Base-by-base conservation (phyloP, 2,329 filamentous ascomycete genomes). In the Catunica adiposa region DNA sequence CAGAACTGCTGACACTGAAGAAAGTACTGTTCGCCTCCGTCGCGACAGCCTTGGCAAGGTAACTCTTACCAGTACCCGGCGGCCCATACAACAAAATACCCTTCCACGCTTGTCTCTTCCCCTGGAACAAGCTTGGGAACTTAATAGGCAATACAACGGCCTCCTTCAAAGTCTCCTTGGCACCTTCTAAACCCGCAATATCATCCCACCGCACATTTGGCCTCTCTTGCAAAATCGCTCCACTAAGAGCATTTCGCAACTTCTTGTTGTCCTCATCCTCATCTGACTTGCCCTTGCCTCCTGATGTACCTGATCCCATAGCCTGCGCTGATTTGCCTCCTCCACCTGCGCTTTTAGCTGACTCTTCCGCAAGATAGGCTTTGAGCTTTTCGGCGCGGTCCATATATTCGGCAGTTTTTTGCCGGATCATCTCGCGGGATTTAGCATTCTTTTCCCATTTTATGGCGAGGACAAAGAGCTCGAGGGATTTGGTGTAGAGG, bases 391-490 rank as follows among this genome's bases (percentile, higher is more conserved):
- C 92, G 61, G 92, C 92, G 60, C 92, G 87, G 71, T 96, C 90
- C 84, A 98, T 95, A 75, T 98, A 98, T 67, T 96, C 90, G 63
- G 77, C 86, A 20, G 89, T 89, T 74, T 97, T 97, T 63, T 86
- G 82, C 63, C 92, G 84, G 69, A 98, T 96, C 79, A 95, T 94
- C 67, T 94, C 89, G 75, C 97, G 97, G 61, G 88, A 89, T 64
- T 89, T 90, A 61, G 86, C 82, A 72, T 96, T 97, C 79, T 97
- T 98, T 74, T 98, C 92, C 90, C 90, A 98, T 76, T 98, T 98
- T 59, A 98, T 78, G 34, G 92, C 92, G 59, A 97, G 85, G 86
- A 98, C 95, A 76, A 97, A 98, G 58, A 97, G 81, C 71, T 98
- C 90, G 63, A 98, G 85, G 53, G 90, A 84, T 62, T 88, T 83